These are phyloP conservation scores for Capsicum chinense DNA, from an alignment of 257 asterid species.

Conservation along the genomic window DNA sequence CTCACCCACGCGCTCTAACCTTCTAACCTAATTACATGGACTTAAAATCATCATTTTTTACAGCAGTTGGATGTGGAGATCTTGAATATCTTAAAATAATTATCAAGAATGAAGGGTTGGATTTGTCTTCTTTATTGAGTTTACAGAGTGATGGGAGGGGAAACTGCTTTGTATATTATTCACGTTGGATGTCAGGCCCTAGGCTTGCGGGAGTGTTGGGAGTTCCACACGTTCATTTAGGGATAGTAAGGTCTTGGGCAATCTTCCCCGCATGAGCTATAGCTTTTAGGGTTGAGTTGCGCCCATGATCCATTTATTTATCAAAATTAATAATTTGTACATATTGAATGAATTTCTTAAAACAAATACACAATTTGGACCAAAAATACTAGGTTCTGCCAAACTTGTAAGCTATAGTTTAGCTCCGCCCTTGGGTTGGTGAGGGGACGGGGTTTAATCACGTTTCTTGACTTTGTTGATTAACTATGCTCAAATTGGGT, in stretches of 20 bases:
- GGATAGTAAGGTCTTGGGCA: no score
- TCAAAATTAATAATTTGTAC: no score
- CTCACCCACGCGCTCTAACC: no score
- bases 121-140: constrained; percentile 62
- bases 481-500: no score
- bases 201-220: no score
- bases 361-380: no score
- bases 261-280: no score
- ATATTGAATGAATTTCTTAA: no score
- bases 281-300: no score
- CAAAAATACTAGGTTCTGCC: background rate
- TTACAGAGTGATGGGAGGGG: constrained; percentile 75
- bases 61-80: constrained; percentile 78
- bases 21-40: constrained; percentile 49
- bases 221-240: background rate
- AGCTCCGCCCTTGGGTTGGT: background rate
- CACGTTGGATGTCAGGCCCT: no score
- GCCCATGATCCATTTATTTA: no score
- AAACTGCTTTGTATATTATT: constrained; percentile 49
- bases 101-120: constrained; percentile 63
- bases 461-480: no score
- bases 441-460: background rate
- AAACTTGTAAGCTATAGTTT: background rate
- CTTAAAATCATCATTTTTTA: constrained; percentile 74
- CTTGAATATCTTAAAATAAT: constrained; percentile 58